A percentile compares a stretch with the other conserved stretches of the same genome.
Conservation (phyloP, 352 stramenopile genomes). For the Lagenidium sp. region DNA sequence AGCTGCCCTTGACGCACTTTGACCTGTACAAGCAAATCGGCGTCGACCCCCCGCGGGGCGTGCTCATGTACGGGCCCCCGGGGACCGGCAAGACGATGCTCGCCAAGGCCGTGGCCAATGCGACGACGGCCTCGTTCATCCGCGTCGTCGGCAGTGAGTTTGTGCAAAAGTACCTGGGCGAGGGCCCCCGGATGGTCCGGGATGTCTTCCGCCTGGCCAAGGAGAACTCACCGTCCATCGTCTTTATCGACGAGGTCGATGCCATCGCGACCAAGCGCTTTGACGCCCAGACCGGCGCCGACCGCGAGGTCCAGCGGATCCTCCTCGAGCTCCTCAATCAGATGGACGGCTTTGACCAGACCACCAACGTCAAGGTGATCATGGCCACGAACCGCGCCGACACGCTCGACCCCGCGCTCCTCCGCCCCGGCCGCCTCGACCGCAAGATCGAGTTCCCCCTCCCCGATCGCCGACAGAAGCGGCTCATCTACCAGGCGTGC, state of each 20-base stretch:
- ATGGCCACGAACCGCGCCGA: constrained; percentile 99
- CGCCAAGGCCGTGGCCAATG: constrained; percentile 99
- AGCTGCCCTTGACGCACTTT: constrained; percentile 98
- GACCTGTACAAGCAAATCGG: constrained; percentile 99
- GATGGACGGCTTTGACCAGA: constrained; percentile 99
- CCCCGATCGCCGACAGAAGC: constrained; percentile 98
- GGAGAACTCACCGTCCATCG: constrained; percentile 98
- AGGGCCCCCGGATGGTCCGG: constrained; percentile 99
- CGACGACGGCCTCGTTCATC: constrained; percentile 99
- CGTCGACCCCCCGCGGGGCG: constrained; percentile 98
- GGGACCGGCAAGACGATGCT: constrained; percentile 99
- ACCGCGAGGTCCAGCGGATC: constrained; percentile 97
- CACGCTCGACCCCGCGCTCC: constrained; percentile 97
- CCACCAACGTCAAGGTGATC: constrained; percentile 99
- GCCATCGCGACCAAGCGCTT: constrained; percentile 99
- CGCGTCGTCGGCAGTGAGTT: constrained; percentile 97
- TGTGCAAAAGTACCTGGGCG: constrained; percentile 99
- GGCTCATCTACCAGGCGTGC: constrained; percentile 99
- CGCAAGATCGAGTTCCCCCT: constrained; percentile 99
- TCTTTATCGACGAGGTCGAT: constrained; percentile 99
- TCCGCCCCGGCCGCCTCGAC: constrained; percentile 97
- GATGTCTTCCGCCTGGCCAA: constrained; percentile 99
- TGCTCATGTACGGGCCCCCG: constrained; percentile 96
- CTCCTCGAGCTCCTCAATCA: constrained; percentile 99
- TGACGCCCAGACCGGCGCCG: constrained; percentile 96